A percentile compares a stretch with the other conserved stretches of the same genome.
Evolutionary conservation across 148 eudicot species (phyloP).

Genomic region (Limonium bicolor): DNA sequence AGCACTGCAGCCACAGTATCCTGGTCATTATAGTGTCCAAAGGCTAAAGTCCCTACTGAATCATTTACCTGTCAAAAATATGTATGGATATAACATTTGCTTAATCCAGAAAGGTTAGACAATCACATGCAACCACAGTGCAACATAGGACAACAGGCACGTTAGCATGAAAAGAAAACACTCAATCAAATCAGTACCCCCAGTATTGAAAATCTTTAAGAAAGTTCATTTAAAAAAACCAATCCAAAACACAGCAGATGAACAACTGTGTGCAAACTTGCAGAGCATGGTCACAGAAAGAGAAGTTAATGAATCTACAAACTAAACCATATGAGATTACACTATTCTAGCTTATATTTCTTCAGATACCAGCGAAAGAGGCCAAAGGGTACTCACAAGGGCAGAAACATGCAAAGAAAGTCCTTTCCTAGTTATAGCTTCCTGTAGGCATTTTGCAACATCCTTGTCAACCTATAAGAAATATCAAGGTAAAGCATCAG

Average conservation of each 20-base stretch:
- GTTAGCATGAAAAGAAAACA: background rate
- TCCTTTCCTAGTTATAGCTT: constrained; percentile 49
- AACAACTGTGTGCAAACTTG: no score
- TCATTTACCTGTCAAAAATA: constrained; percentile 53
- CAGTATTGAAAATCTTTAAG: no score
- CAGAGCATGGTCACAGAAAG: no score
- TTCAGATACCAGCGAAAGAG: background rate
- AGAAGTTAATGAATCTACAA: no score
- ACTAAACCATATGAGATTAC: no score
- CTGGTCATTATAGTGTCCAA: constrained; percentile 82
- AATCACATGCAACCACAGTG: background rate
- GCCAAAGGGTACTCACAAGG: constrained; percentile 35
- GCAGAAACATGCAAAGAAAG: constrained; percentile 56
- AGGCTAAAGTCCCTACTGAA: constrained; percentile 85
- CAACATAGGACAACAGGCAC: background rate
- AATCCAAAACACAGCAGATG: no score
- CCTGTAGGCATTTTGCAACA: constrained; percentile 51
- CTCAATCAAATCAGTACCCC: background rate
- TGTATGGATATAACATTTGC: background rate
- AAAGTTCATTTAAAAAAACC: no score
- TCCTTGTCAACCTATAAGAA: constrained; percentile 59
- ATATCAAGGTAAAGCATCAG: no score
- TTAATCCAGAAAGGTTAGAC: background rate
- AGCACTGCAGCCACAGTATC: constrained; percentile 91
- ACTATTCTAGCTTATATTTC: no score